phyloP scores from a whole-genome alignment of 345 rosid genomes.

The Populus tremula region DNA sequence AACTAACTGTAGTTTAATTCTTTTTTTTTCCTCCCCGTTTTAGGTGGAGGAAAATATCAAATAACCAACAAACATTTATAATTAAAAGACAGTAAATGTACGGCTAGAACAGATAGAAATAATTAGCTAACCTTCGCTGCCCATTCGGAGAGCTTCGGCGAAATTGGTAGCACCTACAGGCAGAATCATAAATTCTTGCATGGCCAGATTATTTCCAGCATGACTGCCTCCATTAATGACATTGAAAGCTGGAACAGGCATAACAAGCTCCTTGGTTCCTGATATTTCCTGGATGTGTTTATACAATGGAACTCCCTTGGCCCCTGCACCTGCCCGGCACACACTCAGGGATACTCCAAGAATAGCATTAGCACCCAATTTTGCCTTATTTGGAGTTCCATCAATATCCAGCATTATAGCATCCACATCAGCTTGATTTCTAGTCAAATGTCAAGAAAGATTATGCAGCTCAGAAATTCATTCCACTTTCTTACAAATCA shows the following conservation, averaged over 20 bases:
- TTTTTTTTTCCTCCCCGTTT: too few relatives aligned
- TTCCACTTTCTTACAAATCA: not conserved
- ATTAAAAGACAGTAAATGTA: too few relatives aligned
- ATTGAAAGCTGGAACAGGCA: slow-evolving; percentile 96
- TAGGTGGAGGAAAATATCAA: too few relatives aligned
- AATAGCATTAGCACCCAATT: slow-evolving; percentile 88
- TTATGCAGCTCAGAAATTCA: slow-evolving; percentile 1
- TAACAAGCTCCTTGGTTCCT: slow-evolving; percentile 87
- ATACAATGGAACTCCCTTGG: slow-evolving; percentile 83
- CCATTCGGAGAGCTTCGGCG: slow-evolving; percentile 88
- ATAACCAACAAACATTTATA: too few relatives aligned
- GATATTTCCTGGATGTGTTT: slow-evolving; percentile 89
- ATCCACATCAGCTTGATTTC: slow-evolving; percentile 91
- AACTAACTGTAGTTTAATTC: too few relatives aligned
- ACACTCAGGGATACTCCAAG: slow-evolving; percentile 90
- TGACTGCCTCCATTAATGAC: slow-evolving; percentile 98
- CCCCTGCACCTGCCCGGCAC: slow-evolving; percentile 97
- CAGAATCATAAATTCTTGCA: slow-evolving; percentile 97
- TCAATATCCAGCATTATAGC: slow-evolving; percentile 84
- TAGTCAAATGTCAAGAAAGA: slow-evolving; percentile 19
- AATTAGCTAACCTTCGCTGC: slow-evolving; percentile 77
- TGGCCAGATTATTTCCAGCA: slow-evolving; percentile 95
- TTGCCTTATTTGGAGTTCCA: slow-evolving; percentile 86
- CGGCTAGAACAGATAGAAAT: not conserved
- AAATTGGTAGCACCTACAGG: slow-evolving; percentile 90